Base-by-base conservation (phyloP, 257 asterid species). In the Nicotiana tabacum region DNA sequence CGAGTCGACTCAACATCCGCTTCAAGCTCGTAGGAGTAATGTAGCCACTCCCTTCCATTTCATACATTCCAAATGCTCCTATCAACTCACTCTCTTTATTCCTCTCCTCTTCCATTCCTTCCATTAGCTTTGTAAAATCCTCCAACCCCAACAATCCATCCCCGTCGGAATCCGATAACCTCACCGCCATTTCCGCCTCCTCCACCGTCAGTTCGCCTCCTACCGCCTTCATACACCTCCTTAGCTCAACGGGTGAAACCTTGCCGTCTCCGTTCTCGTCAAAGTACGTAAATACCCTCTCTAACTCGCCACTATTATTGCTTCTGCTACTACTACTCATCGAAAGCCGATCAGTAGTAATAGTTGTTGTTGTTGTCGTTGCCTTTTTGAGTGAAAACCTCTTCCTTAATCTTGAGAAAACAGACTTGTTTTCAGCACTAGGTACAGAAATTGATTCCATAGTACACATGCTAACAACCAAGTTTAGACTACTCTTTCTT, bases 21-120 rank as follows among this genome's bases (percentile, higher is more conserved):
- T 86, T 84, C 89, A 90, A 82, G 81, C 97, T 92, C 83, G 78
- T 86, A 4, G 93, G 90, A 9, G 94, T 92, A 21, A 92, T 91
- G 84, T 86, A 85, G n/a, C 90, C 94, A 61, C 88, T 86, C 15
- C 90, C 97, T 24, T 86, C 92, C 89, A 81, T 68, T 61, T 84
- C 94, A 85, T 92, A 92, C 92, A 87, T 82, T 46, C 81, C 87
- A 85, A 92, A 92, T 43, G 90, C 90, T 82, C 82, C 92, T 9
- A 37, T 86, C 82, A 92, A 55, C 76, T 89, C 93, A 66, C 83
- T 62, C 65, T 66, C 87, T 62, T 72, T 72, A 72, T 64, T 90
- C 78, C 89, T 92, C 4, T 91, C 97, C 16, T 87, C 92, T 3
- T 82, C 93, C 4, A 81, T 91, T 0, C 79, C 91, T 77, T 90